These are phyloP conservation scores for Stephania japonica DNA, from an alignment of 164 flowering plant genomes.

Conservation along the genomic window DNA sequence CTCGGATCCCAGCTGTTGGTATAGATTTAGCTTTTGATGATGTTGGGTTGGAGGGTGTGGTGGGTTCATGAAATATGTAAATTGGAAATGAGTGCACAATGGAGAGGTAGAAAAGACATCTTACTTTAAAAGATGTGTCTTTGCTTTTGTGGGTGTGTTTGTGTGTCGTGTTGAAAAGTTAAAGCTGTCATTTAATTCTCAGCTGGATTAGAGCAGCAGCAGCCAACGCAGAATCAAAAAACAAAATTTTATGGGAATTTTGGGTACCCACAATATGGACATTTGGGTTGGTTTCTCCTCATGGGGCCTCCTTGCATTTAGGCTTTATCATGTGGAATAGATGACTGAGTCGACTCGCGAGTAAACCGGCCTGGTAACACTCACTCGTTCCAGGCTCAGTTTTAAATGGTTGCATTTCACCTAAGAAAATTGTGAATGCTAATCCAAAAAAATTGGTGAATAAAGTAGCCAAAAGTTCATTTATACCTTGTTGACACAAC, in stretches of 20 bases:
- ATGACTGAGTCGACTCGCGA: not conserved
- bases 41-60: not conserved
- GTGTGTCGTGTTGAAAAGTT: not conserved
- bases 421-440: too few species aligned
- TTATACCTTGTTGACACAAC: too few species aligned
- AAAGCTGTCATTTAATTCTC: not conserved
- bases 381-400: not conserved
- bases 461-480: too few species aligned
- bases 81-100: not conserved
- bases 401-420: too few species aligned
- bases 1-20: too few species aligned
- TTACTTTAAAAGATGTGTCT: not conserved
- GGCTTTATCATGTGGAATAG: not conserved
- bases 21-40: not conserved
- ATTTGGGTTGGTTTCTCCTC: not conserved
- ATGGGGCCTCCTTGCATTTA: not conserved
- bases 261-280: not conserved
- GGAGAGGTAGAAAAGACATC: not conserved
- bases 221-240: not conserved
- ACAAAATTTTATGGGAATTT: not conserved
- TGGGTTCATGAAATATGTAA: slow-evolving; percentile 1
- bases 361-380: not conserved
- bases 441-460: too few species aligned
- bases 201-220: not conserved
- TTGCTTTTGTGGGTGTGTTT: too few species aligned